Evolutionary conservation across 1,139 yeast species (phyloP).

Genomic region (Blastobotrys raffinosifermentans): DNA sequence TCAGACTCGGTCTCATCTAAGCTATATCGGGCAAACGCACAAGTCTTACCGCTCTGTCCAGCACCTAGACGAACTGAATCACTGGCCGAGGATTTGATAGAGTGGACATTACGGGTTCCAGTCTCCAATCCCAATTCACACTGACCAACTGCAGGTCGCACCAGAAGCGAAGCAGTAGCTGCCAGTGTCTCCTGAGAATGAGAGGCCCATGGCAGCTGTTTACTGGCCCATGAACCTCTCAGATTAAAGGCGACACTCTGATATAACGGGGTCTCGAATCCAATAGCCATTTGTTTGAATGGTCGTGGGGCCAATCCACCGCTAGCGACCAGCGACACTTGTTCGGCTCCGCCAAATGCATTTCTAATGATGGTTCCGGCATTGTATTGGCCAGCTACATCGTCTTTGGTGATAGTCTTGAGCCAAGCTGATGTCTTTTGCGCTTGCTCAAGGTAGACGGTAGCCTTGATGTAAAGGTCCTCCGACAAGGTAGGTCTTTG

Average conservation of each 20-base stretch:
- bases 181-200: slow-evolving; percentile 26
- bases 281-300: slow-evolving; percentile 43
- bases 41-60: slow-evolving; percentile 35
- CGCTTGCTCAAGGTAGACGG: slow-evolving; percentile 12
- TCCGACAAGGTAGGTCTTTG: not conserved
- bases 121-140: slow-evolving; percentile 64
- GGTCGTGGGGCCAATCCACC: slow-evolving; percentile 14
- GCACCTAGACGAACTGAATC: slow-evolving; percentile 33
- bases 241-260: slow-evolving; percentile 4
- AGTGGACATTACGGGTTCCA: slow-evolving; percentile 27
- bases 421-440: not conserved
- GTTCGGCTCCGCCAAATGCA: slow-evolving; percentile 23
- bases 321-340: slow-evolving; percentile 18
- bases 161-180: slow-evolving; percentile 32
- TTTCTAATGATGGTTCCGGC: slow-evolving; percentile 18
- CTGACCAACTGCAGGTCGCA: no score
- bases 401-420: slow-evolving; percentile 16
- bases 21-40: slow-evolving; percentile 28
- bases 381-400: slow-evolving; percentile 60
- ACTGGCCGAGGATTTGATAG: slow-evolving; percentile 40
- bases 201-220: slow-evolving; percentile 58
- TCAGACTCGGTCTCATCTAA: slow-evolving; percentile 25
- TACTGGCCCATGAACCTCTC: slow-evolving; percentile 45
- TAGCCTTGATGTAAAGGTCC: slow-evolving; percentile 16
- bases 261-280: slow-evolving; percentile 20